Evolutionary conservation across 108 stramenopile genomes (phyloP).

Genomic region (Ochromonas danica): DNA sequence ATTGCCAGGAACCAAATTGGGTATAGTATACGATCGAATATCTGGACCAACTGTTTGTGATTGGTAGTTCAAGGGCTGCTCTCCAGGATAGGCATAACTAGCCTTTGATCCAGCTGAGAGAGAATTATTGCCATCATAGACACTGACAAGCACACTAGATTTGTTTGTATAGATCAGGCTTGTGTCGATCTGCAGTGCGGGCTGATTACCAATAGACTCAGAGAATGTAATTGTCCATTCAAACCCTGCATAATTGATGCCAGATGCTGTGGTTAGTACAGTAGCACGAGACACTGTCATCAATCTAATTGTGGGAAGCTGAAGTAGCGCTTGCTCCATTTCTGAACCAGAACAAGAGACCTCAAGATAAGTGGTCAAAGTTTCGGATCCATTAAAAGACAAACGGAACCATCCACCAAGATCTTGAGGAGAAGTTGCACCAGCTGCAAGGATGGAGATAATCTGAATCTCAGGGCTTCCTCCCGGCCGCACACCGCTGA

Average conservation of each 20-base stretch:
- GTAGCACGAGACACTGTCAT: slow-evolving; percentile 42
- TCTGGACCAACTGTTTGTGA: slow-evolving; percentile 52
- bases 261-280: neutral
- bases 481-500: slow-evolving; percentile 18
- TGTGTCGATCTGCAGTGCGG: slow-evolving; percentile 49
- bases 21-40: slow-evolving; percentile 57
- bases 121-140: slow-evolving; percentile 68
- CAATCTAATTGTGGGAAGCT: slow-evolving; percentile 41
- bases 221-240: slow-evolving; percentile 64
- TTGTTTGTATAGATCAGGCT: slow-evolving; percentile 41
- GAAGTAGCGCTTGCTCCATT: slow-evolving; percentile 64
- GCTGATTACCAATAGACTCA: slow-evolving; percentile 61
- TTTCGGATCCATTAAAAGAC: slow-evolving; percentile 56
- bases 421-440: neutral
- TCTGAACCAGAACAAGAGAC: slow-evolving; percentile 55
- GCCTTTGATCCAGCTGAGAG: slow-evolving; percentile 35
- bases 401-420: slow-evolving; percentile 63
- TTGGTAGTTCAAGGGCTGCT: slow-evolving; percentile 63
- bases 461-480: slow-evolving; percentile 57
- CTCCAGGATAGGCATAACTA: slow-evolving; percentile 56
- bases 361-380: slow-evolving; percentile 57
- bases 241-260: slow-evolving; percentile 33
- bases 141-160: slow-evolving; percentile 20
- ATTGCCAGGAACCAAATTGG: slow-evolving; percentile 61
- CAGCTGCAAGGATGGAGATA: slow-evolving; percentile 42